Evolutionary conservation across 2,329 filamentous ascomycete genomes (phyloP).

Genomic region (Phyllosticta capitalensis): DNA sequence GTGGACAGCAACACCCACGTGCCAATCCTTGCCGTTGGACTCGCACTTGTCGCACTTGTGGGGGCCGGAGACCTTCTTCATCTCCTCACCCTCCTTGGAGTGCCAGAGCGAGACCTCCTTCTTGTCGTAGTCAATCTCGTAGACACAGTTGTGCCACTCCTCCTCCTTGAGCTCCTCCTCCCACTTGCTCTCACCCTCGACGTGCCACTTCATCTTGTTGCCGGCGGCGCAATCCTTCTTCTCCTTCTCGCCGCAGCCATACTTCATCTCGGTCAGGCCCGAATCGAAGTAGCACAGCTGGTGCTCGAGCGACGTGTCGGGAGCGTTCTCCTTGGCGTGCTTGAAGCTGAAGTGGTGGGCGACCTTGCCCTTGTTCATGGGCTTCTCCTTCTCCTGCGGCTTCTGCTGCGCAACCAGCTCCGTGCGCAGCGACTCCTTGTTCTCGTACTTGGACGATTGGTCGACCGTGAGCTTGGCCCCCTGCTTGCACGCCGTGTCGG

Average conservation of each 20-base stretch:
- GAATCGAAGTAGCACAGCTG: slow-evolving; percentile 57
- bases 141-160: slow-evolving; percentile 68
- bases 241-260: slow-evolving; percentile 48
- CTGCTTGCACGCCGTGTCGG: slow-evolving; percentile 51
- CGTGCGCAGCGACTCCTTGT: slow-evolving; percentile 61
- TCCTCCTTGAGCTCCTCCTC: slow-evolving; percentile 50
- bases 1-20: slow-evolving; percentile 59
- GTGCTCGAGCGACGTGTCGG: slow-evolving; percentile 55
- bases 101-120: slow-evolving; percentile 60
- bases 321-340: slow-evolving; percentile 49
- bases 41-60: slow-evolving; percentile 48
- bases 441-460: slow-evolving; percentile 59
- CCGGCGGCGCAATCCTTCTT: slow-evolving; percentile 35
- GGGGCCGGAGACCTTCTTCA: slow-evolving; percentile 51
- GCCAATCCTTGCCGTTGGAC: slow-evolving; percentile 63
- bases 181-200: slow-evolving; percentile 53
- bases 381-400: slow-evolving; percentile 39
- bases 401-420: slow-evolving; percentile 58
- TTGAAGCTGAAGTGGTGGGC: slow-evolving; percentile 66
- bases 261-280: slow-evolving; percentile 68
- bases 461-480: slow-evolving; percentile 61
- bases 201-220: slow-evolving; percentile 54
- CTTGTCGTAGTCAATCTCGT: slow-evolving; percentile 59
- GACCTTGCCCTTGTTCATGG: slow-evolving; percentile 57
- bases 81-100: slow-evolving; percentile 50